Evolutionary conservation across 495 filamentous ascomycete genomes (phyloP).

Genomic region (Neurospora hispaniola): DNA sequence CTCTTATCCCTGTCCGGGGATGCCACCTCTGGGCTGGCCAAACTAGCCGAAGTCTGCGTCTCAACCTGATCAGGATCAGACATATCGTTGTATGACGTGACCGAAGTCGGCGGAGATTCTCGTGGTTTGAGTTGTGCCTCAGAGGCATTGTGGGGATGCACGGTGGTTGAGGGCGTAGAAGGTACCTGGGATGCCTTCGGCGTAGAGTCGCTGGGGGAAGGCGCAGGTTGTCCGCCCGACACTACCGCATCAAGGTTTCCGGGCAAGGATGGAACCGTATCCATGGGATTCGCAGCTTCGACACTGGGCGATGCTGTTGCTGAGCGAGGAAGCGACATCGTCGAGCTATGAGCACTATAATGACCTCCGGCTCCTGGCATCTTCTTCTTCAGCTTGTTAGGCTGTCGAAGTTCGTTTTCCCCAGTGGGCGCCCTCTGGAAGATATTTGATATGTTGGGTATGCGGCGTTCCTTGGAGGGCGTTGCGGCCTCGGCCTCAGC

Average conservation of each 20-base stretch:
- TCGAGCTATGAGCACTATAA: conserved; percentile 78
- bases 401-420: conserved; percentile 54
- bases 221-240: conserved; percentile 10
- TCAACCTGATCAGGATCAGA: conserved; percentile 67
- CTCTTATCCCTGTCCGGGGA: conserved; percentile 50
- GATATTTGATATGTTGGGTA: conserved; percentile 52
- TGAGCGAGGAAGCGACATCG: conserved; percentile 52
- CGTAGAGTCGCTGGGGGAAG: conserved; percentile 25
- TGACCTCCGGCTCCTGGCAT: conserved; percentile 61
- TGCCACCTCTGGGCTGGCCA: conserved; percentile 21
- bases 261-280: conserved; percentile 20
- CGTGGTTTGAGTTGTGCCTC: conserved; percentile 51
- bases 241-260: conserved; percentile 14
- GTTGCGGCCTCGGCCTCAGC: conserved; percentile 41
- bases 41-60: conserved; percentile 28
- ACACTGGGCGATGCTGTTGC: conserved; percentile 25
- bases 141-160: conserved; percentile 21
- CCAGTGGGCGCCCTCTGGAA: conserved; percentile 58
- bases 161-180: conserved; percentile 13
- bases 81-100: conserved; percentile 66
- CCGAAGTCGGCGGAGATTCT: conserved; percentile 55
- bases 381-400: conserved; percentile 82
- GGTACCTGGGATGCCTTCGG: conserved; percentile 24
- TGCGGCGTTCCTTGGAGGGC: conserved; percentile 57
- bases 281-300: conserved; percentile 28